Conservation (phyloP, 371 early-diverging fungal genomes). For the Thermomucor indicae-seudaticae region DNA sequence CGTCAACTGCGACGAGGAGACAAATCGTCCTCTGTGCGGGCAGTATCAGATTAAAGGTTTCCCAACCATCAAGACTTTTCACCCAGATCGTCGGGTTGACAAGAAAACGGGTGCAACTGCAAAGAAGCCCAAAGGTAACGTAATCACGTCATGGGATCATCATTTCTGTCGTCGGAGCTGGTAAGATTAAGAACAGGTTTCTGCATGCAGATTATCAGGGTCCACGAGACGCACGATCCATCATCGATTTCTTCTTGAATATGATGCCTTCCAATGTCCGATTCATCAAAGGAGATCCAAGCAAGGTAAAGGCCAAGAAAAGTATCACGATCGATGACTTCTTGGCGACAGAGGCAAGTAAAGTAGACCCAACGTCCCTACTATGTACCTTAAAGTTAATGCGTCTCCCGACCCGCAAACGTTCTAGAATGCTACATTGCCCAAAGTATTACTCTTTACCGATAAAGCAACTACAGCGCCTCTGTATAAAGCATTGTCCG, state of each 20-base stretch:
- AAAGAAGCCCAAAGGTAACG: slow-evolving; percentile 49
- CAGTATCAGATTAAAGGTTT: slow-evolving; percentile 84
- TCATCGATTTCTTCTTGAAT: slow-evolving; percentile 65
- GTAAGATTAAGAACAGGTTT: background rate
- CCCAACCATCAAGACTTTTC: slow-evolving; percentile 92
- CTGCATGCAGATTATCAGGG: slow-evolving; percentile 75
- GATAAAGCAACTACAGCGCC: slow-evolving; percentile 68
- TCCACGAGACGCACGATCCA: slow-evolving; percentile 69
- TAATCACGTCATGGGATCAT: background rate
- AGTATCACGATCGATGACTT: slow-evolving; percentile 53
- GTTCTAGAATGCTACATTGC: slow-evolving; percentile 38
- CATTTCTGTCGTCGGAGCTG: background rate
- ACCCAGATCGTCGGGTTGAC: slow-evolving; percentile 30
- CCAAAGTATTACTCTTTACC: slow-evolving; percentile 75
- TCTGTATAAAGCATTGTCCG: slow-evolving; percentile 82
- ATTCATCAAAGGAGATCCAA: slow-evolving; percentile 43
- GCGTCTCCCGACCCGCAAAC: too few species aligned
- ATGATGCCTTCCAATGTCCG: slow-evolving; percentile 58
- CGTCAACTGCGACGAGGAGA: slow-evolving; percentile 85
- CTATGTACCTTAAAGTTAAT: background rate
- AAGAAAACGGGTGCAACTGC: slow-evolving; percentile 48
- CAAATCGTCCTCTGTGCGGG: slow-evolving; percentile 70
- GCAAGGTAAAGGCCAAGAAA: slow-evolving; percentile 49
- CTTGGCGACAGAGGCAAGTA: slow-evolving; percentile 41
- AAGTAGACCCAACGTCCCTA: slow-evolving; percentile 7